phyloP scores from a whole-genome alignment of 192 early-diverging fungal genomes.

The Thamnidium elegans region DNA sequence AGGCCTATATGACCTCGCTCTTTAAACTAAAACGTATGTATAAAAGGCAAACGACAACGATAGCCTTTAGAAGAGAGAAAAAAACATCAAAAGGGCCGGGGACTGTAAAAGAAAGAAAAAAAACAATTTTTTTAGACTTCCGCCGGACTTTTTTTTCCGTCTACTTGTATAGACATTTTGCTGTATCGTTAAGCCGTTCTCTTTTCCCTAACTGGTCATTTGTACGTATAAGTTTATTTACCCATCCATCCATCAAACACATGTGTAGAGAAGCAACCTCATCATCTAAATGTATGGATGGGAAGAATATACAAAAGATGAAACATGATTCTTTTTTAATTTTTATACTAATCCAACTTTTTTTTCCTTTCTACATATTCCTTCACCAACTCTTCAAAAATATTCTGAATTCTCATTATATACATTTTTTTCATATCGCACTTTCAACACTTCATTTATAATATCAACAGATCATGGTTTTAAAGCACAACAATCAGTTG shows the following conservation, averaged over 20 bases:
- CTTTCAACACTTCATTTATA: background rate
- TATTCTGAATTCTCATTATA: background rate
- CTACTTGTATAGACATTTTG: constrained; percentile 8
- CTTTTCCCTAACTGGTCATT: constrained; percentile 33
- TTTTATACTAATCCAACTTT: background rate
- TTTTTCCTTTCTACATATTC: background rate
- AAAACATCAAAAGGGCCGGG: background rate
- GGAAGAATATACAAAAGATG: background rate
- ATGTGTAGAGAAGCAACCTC: background rate
- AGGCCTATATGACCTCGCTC: too few relatives aligned
- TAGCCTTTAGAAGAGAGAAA: background rate
- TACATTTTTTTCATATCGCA: background rate
- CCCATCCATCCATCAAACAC: constrained; percentile 12
- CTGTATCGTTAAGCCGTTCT: constrained; percentile 17
- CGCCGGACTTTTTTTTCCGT: background rate
- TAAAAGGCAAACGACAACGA: too few relatives aligned
- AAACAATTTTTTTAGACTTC: constrained; percentile 11
- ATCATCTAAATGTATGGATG: background rate
- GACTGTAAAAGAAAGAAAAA: background rate
- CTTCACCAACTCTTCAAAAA: background rate
- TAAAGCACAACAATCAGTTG: constrained; percentile 95
- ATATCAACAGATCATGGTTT: constrained; percentile 34
- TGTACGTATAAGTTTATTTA: constrained; percentile 16
- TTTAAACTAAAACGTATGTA: too few relatives aligned
- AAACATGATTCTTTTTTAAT: constrained; percentile 2